Base-by-base conservation (phyloP, 371 early-diverging fungal genomes). In the Globomyces sp. region DNA sequence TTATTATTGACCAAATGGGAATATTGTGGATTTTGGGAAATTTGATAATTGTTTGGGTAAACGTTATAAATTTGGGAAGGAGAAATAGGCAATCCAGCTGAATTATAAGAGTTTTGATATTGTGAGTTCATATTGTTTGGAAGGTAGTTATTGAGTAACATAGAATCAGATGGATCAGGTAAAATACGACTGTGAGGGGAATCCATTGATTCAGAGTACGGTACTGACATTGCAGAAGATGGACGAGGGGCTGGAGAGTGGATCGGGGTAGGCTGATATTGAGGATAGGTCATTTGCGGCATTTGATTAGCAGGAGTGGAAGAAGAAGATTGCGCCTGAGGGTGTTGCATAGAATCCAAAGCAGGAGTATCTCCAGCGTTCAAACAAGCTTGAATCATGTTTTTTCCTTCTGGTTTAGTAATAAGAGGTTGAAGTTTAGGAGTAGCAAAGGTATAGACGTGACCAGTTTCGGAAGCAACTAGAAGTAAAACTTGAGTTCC, bases 391-490 rank as follows among this genome's bases (percentile, higher is more conserved):
- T 98, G 96, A 66, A 99, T 99, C 41, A 97, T 80, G 70, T 90
- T 90, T 76, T 94, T 92, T 55, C 95, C 95, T 70, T 95, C 95
- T 5, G 94, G 86, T 74, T 94, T 89, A 10, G 93, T 91, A 45
- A 99, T 94, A 40, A 99, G 82, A 9, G 96, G 95, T 77, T 95
- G 94, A 48, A 99, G 83, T 79, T 96, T 98, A 11, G 93, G 90
- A 2, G 99, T 98, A 9, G 99, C 96, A 75, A 96, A 98, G 0
- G 99, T 97, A 78, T 98, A 99, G 4, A 99, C 99, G 70, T 96
- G 89, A 36, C 99, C 98, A 36, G 95, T 96, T 77, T 95, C 98
- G 2, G 96, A 94, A 13, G 98, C 97, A 6, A 99, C 92, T 51
- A 99, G 74, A 51, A 99, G 80, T 62, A 99, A 83, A 48, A 99